Evolutionary conservation across 495 filamentous ascomycete genomes (phyloP), one percentile per base, ranked within the genome.

Genomic region (Trichoderma erinaceum): DNA sequence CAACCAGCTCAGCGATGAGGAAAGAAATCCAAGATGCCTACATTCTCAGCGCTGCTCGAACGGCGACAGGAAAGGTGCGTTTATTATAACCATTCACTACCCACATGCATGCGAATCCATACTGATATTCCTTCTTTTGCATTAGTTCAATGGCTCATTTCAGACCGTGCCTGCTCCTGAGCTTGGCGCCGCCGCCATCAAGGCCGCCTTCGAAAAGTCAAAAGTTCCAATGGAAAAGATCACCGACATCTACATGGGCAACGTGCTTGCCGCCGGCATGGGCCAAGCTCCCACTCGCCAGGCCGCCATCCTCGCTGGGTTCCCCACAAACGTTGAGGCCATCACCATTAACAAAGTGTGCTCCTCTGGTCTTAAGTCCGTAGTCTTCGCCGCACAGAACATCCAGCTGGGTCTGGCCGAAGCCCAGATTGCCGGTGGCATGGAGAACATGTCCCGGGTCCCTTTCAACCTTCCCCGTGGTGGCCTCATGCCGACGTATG

Each of bases 261-360:
- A 97, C 78, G 95, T 97, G n/a, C 84, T 97, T 23, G 88, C 92
- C 77, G 94, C 84, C 18, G 83, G 83, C 56, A 83, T 92, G 21
- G 95, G 95, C 41, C 95, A 99, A 76, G 86, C 95, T 3, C 95
- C 95, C 1, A 93, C 95, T 23, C 89, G 95, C 41, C 95, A 99
- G 79, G 95, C 94, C 29, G 82, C 86, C 64, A 90, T 97, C 64
- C 91, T 92, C 72, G 90, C 95, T n/a, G 93, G 92, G 13, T 86
- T 99, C 11, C 82, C 91, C 2, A 78, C 84, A 11, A 86, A 83
- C 8, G 85, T 95, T 44, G 95, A 99, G 77, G 88, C 93, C 25
- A 85, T 88, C 66, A 97, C 95, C 5, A 86, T 99, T 77, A 99
- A 99, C 82, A 99, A 99, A 76, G 95, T 99, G 41, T 99, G 95